Evolutionary conservation across 1,284 basidiomycete species (phyloP).

Genomic region (Ustilago shanxiensis): DNA sequence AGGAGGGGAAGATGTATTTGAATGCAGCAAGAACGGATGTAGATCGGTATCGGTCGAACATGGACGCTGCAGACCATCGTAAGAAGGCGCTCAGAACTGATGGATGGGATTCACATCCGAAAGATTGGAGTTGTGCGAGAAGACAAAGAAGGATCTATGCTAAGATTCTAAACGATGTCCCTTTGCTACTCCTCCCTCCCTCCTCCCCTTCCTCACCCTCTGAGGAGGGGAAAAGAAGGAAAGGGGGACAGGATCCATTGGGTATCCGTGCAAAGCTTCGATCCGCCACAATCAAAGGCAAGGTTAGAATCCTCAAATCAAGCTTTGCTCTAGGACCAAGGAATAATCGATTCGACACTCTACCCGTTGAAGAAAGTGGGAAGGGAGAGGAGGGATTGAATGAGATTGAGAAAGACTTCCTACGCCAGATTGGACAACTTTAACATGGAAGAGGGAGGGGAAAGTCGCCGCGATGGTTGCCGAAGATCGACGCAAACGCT

Average conservation of each 20-base stretch:
- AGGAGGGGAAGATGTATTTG: background rate
- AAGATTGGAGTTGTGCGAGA: constrained; percentile 12
- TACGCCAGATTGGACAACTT: background rate
- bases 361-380: background rate
- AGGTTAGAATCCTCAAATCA: background rate
- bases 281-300: background rate
- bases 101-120: constrained; percentile 38
- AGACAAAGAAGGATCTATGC: constrained; percentile 30
- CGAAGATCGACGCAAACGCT: too few species aligned
- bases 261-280: background rate
- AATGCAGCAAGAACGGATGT: background rate
- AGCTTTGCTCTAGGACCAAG: background rate
- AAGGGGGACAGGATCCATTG: constrained; percentile 6
- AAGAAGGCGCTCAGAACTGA: constrained; percentile 10
- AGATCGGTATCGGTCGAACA: constrained; percentile 7
- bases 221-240: background rate
- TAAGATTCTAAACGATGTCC: constrained; percentile 10
- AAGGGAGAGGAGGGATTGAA: background rate
- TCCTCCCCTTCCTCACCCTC: background rate
- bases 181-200: constrained; percentile 13
- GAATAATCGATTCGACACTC: background rate
- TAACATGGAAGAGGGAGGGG: background rate
- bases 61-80: constrained; percentile 10
- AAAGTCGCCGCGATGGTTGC: too few species aligned
- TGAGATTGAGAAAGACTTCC: background rate